A percentile compares a stretch with the other conserved stretches of the same genome.
Conservation (phyloP, 495 filamentous ascomycete genomes). For the Neurospora intermedia region DNA sequence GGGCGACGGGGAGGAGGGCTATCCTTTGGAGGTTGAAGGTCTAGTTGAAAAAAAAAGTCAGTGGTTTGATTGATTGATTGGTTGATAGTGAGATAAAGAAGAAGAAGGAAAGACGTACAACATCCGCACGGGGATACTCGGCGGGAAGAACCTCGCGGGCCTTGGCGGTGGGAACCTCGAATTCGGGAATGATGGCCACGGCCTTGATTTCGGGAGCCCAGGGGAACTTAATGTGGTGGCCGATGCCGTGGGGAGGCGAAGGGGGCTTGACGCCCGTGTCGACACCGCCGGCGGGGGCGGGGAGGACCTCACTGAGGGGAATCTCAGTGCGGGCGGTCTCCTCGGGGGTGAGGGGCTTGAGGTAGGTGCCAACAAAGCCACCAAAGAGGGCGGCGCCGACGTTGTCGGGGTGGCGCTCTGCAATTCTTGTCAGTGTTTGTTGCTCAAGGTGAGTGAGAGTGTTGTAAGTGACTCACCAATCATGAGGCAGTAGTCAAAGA, state of each 20-base stretch:
- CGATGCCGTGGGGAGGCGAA: slow-evolving; percentile 80
- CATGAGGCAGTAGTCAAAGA: slow-evolving; percentile 95
- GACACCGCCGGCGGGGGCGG: slow-evolving; percentile 71
- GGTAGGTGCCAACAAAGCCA: slow-evolving; percentile 92
- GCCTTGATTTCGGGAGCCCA: slow-evolving; percentile 92
- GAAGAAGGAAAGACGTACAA: slow-evolving; percentile 40
- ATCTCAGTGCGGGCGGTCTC: slow-evolving; percentile 84
- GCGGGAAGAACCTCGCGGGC: slow-evolving; percentile 73
- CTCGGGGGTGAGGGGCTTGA: slow-evolving; percentile 77
- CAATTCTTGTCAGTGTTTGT: slow-evolving; percentile 9
- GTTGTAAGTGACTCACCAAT: slow-evolving; percentile 42
- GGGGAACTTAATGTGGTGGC: slow-evolving; percentile 83
- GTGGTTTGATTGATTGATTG: too few species aligned
- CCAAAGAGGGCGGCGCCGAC: slow-evolving; percentile 90
- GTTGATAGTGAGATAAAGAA: too few species aligned
- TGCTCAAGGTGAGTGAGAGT: not conserved
- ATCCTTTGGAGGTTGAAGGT: slow-evolving; percentile 92
- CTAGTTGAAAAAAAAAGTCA: slow-evolving; percentile 8
- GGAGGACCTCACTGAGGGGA: slow-evolving; percentile 87
- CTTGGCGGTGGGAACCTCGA: slow-evolving; percentile 81
- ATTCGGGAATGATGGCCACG: slow-evolving; percentile 87
- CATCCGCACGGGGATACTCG: slow-evolving; percentile 63
- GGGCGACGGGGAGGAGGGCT: slow-evolving; percentile 72
- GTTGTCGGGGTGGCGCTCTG: slow-evolving; percentile 92
- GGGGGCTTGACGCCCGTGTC: slow-evolving; percentile 78